Evolutionary conservation across 2,329 filamentous ascomycete genomes (phyloP), one percentile per base, ranked within the genome.

Genomic region (Albophoma yamanashiensis): DNA sequence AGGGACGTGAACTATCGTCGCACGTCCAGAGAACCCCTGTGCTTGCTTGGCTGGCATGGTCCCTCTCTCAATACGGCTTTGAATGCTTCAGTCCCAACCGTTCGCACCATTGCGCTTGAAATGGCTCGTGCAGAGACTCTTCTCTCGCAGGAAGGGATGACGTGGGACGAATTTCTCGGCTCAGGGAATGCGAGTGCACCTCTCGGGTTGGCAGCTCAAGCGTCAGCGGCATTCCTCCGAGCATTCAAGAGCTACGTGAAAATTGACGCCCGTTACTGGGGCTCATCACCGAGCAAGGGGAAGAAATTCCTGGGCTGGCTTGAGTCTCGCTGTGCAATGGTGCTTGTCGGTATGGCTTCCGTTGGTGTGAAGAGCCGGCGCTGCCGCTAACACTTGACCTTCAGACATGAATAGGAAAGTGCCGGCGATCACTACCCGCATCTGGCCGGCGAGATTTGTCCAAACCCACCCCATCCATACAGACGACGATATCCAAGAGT

Each of bases 201-300:
- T 14, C 22, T 22, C 7, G 50, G 36, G 14, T 50, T 52, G 34
- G 45, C 47, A 25, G 38, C 42, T 17, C 57, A 61, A 12, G 76
- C 74, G 14, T 71, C 74, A 6, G 58, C 62, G 1, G 76, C 79
- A 3, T 89, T 89, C 63, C 66, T 88, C 7, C 64, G 64, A 1
- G 66, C 72, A 0, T 83, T 82, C 68, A 78, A 75, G 59, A 80
- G 73, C 58, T 89, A 85, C 66, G 71, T 85, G 60, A 83, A 81
- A 65, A 78, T 89, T 58, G 81, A 86, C 60, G 76, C 83, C 1
- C 83, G 86, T 55, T 89, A 86, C 69, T 89, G 86, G 86, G 85
- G 84, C 1, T 71, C 79, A 8, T 83, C 83, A 2, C 71, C 78
- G 1, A 72, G 77, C 1, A 82, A 79, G 59, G 82, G 83, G 1